These are phyloP conservation scores for Coelastrella sp. DNA, from an alignment of 139 green algal species.

Conservation along the genomic window DNA sequence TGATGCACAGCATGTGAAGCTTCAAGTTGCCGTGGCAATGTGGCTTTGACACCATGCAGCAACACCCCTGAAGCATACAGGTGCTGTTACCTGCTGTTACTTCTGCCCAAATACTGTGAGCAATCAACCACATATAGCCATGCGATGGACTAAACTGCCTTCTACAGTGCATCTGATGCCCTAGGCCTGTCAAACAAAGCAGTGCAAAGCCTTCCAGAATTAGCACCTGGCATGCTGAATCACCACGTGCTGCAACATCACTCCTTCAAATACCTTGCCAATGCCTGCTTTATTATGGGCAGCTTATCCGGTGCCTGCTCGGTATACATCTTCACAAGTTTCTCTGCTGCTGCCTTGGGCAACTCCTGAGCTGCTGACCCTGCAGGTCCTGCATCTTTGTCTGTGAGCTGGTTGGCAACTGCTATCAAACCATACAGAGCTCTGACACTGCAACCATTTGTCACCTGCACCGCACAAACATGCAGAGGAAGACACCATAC, in stretches of 20 bases:
- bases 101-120: no score
- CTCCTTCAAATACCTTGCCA: slow-evolving; percentile 4
- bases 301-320: slow-evolving; percentile 70
- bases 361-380: slow-evolving; percentile 58
- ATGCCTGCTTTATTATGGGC: slow-evolving; percentile 18
- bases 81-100: no score
- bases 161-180: no score
- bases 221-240: no score
- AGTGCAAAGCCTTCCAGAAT: no score
- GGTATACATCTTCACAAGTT: slow-evolving; percentile 71
- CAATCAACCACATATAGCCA: no score
- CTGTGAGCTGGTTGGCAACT: slow-evolving; percentile 57
- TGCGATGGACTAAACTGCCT: no score
- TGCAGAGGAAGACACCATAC: not conserved
- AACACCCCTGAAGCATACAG: no score
- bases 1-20: no score
- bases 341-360: slow-evolving; percentile 61
- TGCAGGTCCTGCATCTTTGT: slow-evolving; percentile 51
- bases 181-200: no score
- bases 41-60: no score
- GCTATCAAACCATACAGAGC: slow-evolving; percentile 60
- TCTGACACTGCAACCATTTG: slow-evolving; percentile 48
- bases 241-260: not conserved
- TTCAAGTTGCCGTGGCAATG: no score
- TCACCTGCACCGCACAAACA: not conserved